phyloP scores from a whole-genome alignment of 2,329 filamentous ascomycete species.

The Exophiala phaeomuriformis region DNA sequence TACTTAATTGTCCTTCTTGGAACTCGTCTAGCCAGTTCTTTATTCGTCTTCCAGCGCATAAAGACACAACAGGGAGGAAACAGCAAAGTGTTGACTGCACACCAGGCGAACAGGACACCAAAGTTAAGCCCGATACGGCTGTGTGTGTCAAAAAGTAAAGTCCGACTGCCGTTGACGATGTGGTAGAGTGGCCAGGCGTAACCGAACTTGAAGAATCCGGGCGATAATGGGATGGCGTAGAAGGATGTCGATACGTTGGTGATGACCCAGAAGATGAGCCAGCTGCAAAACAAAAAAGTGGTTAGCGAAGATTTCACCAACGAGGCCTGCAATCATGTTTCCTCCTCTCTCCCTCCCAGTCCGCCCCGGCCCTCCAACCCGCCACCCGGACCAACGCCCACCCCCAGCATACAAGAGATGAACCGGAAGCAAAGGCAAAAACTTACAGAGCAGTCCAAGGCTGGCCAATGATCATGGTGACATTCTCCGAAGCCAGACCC shows the following conservation, averaged over 20 bases:
- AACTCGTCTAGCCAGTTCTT: constrained; percentile 16
- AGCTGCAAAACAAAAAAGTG: constrained; percentile 29
- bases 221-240: constrained; percentile 52
- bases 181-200: constrained; percentile 59
- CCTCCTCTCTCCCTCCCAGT: too few species aligned
- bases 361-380: not conserved
- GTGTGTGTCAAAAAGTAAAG: constrained; percentile 55
- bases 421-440: not conserved
- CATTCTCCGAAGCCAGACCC: constrained; percentile 58
- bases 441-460: constrained; percentile 47
- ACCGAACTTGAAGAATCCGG: constrained; percentile 55
- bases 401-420: not conserved
- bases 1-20: constrained; percentile 16
- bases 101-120: constrained; percentile 54
- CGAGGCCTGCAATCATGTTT: too few species aligned
- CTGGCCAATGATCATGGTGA: constrained; percentile 54
- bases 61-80: constrained; percentile 44
- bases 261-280: constrained; percentile 62
- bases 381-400: not conserved
- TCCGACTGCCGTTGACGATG: constrained; percentile 53
- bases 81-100: constrained; percentile 44
- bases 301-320: not conserved
- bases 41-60: constrained; percentile 39
- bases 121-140: constrained; percentile 52
- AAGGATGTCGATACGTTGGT: constrained; percentile 56